A percentile compares a stretch with the other conserved stretches of the same genome.
Evolutionary conservation across 2,329 filamentous ascomycete genomes (phyloP).

Genomic region (Epichloe coenophiala): DNA sequence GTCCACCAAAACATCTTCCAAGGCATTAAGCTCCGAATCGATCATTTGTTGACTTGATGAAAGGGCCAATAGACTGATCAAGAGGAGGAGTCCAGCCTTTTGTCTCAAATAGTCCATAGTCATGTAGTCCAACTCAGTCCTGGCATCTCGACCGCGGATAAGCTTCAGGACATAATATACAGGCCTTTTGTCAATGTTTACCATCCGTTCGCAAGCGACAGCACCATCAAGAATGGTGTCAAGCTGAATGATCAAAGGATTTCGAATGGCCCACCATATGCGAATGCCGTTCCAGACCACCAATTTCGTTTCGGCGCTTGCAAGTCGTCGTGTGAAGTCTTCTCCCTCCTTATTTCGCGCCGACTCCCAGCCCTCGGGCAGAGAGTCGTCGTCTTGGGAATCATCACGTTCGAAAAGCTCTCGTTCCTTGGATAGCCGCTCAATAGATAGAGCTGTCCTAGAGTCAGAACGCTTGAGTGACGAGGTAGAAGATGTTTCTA

Average conservation of each 20-base stretch:
- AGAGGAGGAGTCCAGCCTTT: slow-evolving; percentile 70
- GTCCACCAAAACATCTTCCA: slow-evolving; percentile 69
- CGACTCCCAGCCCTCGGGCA: slow-evolving; percentile 47
- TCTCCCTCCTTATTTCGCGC: slow-evolving; percentile 64
- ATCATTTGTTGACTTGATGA: slow-evolving; percentile 28
- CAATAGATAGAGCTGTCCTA: slow-evolving; percentile 51
- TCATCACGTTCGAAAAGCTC: slow-evolving; percentile 52
- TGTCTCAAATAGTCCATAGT: slow-evolving; percentile 83
- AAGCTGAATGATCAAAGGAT: slow-evolving; percentile 60
- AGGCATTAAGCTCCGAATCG: slow-evolving; percentile 53
- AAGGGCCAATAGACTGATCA: slow-evolving; percentile 29
- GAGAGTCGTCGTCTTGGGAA: slow-evolving; percentile 37
- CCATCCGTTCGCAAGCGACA: slow-evolving; percentile 9
- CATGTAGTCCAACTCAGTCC: slow-evolving; percentile 78
- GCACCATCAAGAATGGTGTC: slow-evolving; percentile 28
- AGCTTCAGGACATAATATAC: slow-evolving; percentile 54
- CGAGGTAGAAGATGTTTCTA: slow-evolving; percentile 26
- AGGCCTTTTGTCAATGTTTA: slow-evolving; percentile 30
- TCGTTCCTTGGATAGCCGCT: slow-evolving; percentile 52
- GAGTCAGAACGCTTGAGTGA: slow-evolving; percentile 44
- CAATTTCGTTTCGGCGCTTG: slow-evolving; percentile 53
- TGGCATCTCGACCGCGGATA: slow-evolving; percentile 67
- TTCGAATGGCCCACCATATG: slow-evolving; percentile 79
- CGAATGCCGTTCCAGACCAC: slow-evolving; percentile 66
- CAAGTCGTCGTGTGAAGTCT: slow-evolving; percentile 65